Evolutionary conservation across 2,329 filamentous ascomycete species (phyloP), one percentile per base, ranked within the genome.

Genomic region (Fusarium hainanense): DNA sequence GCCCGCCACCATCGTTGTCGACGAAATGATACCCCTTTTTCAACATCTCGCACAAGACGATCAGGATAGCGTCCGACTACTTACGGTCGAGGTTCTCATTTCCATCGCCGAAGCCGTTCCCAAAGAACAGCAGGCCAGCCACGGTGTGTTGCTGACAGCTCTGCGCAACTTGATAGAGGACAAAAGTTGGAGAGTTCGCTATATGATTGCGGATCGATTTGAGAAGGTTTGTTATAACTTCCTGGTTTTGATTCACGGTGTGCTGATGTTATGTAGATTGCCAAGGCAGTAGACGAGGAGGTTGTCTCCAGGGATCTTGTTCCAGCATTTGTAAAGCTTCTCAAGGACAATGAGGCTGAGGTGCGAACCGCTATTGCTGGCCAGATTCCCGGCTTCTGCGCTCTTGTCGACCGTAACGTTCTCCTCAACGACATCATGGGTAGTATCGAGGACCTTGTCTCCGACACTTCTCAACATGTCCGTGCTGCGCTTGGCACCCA

Each of bases 21-120:
- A 97, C 60, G 96, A 99, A 84, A 98, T 99, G 93, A 98, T 99
- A 84, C 93, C 95, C 78, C 88, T 98, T 73, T 99, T 99, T 84
- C 94, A 98, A 83, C 95, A 98, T 82, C 90, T 99, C 69, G 94
- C 95, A 54, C 90, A 92, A 76, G 96, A 99, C 79, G 96, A 99
- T 80, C 96, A 99, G 83, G 96, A 99, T 81, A 98, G 95, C 77
- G 96, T 99, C 70, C 91, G 96, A 70, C 86, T 99, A 76, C 86
- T 99, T 79, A 99, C 96, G 2, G 96, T 99, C 43, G 95, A 99
- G 78, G 93, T 98, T 69, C 88, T 99, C 74, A 97, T 98, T 77
- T 92, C 95, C 41, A 97, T 99, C 76, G 95, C 96, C 66, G 96
- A 99, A 82, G 93, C 95, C 63, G 94, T 99, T 30, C 96, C 96